A percentile compares a stretch with the other conserved stretches of the same genome.
These are phyloP conservation scores for Albizia julibrissin DNA, from an alignment of 306 rosid genomes.

Conservation along the genomic window DNA sequence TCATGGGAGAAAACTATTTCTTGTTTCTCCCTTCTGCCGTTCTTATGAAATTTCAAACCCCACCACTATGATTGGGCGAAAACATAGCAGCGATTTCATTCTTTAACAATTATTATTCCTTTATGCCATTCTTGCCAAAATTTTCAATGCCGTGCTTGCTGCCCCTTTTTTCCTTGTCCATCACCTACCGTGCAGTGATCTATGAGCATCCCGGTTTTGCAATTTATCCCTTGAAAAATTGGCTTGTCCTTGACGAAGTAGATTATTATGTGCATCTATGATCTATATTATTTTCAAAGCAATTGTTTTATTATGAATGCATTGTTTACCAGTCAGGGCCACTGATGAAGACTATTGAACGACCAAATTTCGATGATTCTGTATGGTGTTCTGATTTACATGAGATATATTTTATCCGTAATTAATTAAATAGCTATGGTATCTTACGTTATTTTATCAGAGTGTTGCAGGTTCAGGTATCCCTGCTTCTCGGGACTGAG, in stretches of 20 bases:
- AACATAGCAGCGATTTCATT: not conserved
- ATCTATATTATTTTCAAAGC: too few species aligned
- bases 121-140: not conserved
- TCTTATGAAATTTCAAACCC: not conserved
- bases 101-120: not conserved
- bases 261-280: too few species aligned
- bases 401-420: conserved; percentile 1
- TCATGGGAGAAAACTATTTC: not conserved
- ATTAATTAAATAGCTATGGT: conserved; percentile 4
- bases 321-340: conserved; percentile 43
- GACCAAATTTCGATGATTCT: conserved; percentile 40
- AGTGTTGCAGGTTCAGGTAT: conserved; percentile 78
- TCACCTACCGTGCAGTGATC: not conserved
- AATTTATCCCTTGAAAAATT: not conserved
- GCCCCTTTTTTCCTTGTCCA: not conserved
- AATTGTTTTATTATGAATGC: too few species aligned
- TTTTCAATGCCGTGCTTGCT: not conserved
- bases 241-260: conserved; percentile 11
- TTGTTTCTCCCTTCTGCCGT: not conserved
- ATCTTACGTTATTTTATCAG: conserved; percentile 44
- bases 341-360: conserved; percentile 44
- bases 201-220: not conserved
- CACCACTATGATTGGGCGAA: not conserved
- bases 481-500: conserved; percentile 55
- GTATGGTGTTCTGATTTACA: conserved; percentile 38